Conservation (phyloP, 768 basidiomycete genomes). For the Tephrocybe sp. region DNA sequence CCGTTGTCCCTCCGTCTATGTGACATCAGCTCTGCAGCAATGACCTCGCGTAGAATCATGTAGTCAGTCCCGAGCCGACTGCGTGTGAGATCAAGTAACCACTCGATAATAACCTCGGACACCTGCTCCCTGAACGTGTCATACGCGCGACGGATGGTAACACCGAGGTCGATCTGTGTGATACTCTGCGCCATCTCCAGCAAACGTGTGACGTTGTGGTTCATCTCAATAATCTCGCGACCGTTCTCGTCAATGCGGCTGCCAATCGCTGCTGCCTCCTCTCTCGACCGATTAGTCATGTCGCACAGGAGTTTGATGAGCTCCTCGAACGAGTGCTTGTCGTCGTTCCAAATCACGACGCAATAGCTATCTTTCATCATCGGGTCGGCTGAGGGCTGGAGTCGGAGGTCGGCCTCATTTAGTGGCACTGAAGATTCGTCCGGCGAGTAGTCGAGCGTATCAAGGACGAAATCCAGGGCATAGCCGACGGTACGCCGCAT, state of each 20-base stretch:
- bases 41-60: slow-evolving; percentile 65
- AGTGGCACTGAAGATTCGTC: slow-evolving; percentile 70
- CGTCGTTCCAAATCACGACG: slow-evolving; percentile 93
- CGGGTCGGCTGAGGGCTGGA: slow-evolving; percentile 75
- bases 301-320: slow-evolving; percentile 73
- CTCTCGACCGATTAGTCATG: slow-evolving; percentile 45
- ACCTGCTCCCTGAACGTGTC: slow-evolving; percentile 90
- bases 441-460: slow-evolving; percentile 79
- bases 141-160: slow-evolving; percentile 82
- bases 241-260: slow-evolving; percentile 74
- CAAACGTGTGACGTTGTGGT: slow-evolving; percentile 47
- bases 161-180: slow-evolving; percentile 85
- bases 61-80: slow-evolving; percentile 67
- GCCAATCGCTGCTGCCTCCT: slow-evolving; percentile 56
- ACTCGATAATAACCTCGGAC: slow-evolving; percentile 79
- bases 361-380: slow-evolving; percentile 78
- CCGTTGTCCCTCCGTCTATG: slow-evolving; percentile 54
- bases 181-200: slow-evolving; percentile 79
- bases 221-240: slow-evolving; percentile 80
- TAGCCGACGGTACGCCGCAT: slow-evolving; percentile 74
- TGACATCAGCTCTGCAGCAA: slow-evolving; percentile 66
- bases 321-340: slow-evolving; percentile 92
- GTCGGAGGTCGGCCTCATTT: slow-evolving; percentile 65
- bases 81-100: slow-evolving; percentile 79
- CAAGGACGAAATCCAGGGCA: slow-evolving; percentile 79